phyloP scores from a whole-genome alignment of 192 early-diverging fungal species.

The Mortierella alpina region DNA sequence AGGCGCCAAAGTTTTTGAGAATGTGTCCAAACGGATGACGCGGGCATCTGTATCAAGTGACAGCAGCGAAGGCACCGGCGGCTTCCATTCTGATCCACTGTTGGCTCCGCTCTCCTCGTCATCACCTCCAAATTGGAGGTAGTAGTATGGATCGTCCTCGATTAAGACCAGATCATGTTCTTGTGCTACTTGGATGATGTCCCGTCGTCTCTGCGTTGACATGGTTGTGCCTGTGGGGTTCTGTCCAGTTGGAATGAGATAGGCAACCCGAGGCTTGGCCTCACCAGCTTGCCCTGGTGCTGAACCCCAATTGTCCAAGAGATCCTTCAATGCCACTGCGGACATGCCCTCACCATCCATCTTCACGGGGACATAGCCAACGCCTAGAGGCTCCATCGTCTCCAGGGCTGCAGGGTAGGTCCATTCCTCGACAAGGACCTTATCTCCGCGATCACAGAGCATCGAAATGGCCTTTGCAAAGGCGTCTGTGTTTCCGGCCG shows the following conservation, averaged over 20 bases:
- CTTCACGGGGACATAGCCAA: conserved; percentile 57
- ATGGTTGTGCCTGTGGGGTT: conserved; percentile 91
- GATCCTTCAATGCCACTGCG: conserved; percentile 61
- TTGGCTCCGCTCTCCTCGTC: not conserved
- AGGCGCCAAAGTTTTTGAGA: conserved; percentile 88
- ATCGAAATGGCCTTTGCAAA: conserved; percentile 66
- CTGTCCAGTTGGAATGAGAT: conserved; percentile 86
- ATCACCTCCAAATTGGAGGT: conserved; percentile 69
- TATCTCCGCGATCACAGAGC: conserved; percentile 69
- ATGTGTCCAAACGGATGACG: conserved; percentile 88
- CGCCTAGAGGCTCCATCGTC: conserved; percentile 61
- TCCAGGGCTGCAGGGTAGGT: conserved; percentile 72
- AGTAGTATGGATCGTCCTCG: conserved; percentile 95
- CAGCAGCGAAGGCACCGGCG: conserved; percentile 71
- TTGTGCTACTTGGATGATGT: conserved; percentile 76
- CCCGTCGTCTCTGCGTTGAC: conserved; percentile 75
- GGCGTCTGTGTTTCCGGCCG: conserved; percentile 72
- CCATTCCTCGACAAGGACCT: conserved; percentile 72
- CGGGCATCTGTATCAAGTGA: conserved; percentile 87
- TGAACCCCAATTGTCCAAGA: conserved; percentile 55
- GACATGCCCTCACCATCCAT: conserved; percentile 74
- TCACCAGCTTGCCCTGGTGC: conserved; percentile 44
- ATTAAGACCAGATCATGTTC: conserved; percentile 82
- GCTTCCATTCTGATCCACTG: conserved; percentile 19
- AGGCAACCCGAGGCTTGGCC: conserved; percentile 62